These are phyloP conservation scores for Dryas drummondii DNA, from an alignment of 306 rosid species.

Conservation along the genomic window DNA sequence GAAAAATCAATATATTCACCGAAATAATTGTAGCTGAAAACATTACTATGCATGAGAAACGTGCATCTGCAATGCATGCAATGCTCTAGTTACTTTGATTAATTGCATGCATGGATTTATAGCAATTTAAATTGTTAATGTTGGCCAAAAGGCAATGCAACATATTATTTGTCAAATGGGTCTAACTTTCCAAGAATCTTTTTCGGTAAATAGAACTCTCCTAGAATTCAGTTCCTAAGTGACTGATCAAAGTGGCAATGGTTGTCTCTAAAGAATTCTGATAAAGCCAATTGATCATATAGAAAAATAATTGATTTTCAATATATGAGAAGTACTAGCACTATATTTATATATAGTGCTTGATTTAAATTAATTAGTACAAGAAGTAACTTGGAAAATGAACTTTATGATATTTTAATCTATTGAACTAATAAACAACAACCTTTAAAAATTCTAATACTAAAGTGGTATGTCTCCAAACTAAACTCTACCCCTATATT, in stretches of 20 bases:
- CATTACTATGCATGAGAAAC: no score
- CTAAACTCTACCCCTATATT: no score
- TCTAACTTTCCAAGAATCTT: background rate
- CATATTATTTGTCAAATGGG: background rate
- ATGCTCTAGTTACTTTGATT: background rate
- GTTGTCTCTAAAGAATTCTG: background rate
- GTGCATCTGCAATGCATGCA: background rate
- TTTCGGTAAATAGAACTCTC: slow-evolving; percentile 12
- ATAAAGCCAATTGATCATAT: background rate
- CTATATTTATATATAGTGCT: background rate
- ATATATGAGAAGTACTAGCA: no score
- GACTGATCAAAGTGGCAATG: background rate
- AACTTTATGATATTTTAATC: background rate
- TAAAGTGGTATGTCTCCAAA: background rate
- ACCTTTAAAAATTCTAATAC: background rate
- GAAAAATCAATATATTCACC: no score
- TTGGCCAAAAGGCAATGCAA: background rate
- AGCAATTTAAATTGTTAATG: background rate
- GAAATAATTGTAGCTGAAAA: no score
- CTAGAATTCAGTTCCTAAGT: slow-evolving; percentile 26
- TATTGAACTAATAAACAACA: background rate
- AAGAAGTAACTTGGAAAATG: slow-evolving; percentile 16
- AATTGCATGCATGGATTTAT: background rate
- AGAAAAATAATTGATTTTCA: background rate
- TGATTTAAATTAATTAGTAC: slow-evolving; percentile 5